Conservation (phyloP, 169 alveolate genomes). For the Plasmodium gallinaceum region DNA sequence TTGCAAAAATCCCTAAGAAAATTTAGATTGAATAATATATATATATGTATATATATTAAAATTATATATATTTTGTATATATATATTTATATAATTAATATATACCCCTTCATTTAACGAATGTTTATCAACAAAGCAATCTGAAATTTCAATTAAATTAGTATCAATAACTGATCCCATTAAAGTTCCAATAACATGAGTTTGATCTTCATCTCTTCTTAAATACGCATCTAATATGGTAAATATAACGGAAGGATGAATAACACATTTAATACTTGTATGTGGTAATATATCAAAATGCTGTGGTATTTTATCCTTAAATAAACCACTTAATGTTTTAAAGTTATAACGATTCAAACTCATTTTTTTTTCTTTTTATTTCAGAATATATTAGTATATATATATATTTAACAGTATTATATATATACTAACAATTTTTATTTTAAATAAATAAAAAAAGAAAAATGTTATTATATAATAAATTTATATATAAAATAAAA, state of each 20-base stretch:
- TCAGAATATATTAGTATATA: neutral
- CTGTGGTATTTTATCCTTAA: constrained; percentile 81
- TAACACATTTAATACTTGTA: constrained; percentile 87
- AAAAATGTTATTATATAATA: too few species aligned
- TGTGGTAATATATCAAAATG: constrained; percentile 87
- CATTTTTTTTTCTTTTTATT: constrained; percentile 19
- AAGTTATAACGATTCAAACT: constrained; percentile 41
- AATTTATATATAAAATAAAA: too few species aligned
- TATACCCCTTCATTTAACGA: constrained; percentile 91
- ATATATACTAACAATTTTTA: too few species aligned
- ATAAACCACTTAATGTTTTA: constrained; percentile 45
- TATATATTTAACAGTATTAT: too few species aligned
- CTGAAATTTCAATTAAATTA: constrained; percentile 91
- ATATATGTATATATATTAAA: neutral
- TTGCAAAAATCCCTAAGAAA: constrained; percentile 89
- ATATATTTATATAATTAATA: neutral
- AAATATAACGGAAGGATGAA: constrained; percentile 92
- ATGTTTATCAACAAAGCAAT: constrained; percentile 93
- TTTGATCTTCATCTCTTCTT: constrained; percentile 92
- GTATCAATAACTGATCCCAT: constrained; percentile 91
- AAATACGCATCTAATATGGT: constrained; percentile 93
- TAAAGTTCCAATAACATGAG: constrained; percentile 92
- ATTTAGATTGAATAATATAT: neutral
- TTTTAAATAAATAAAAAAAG: too few species aligned
- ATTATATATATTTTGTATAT: neutral